These are phyloP conservation scores for Metschnikowia santaceciliae DNA, from an alignment of 805 yeast genomes.

Conservation along the genomic window DNA sequence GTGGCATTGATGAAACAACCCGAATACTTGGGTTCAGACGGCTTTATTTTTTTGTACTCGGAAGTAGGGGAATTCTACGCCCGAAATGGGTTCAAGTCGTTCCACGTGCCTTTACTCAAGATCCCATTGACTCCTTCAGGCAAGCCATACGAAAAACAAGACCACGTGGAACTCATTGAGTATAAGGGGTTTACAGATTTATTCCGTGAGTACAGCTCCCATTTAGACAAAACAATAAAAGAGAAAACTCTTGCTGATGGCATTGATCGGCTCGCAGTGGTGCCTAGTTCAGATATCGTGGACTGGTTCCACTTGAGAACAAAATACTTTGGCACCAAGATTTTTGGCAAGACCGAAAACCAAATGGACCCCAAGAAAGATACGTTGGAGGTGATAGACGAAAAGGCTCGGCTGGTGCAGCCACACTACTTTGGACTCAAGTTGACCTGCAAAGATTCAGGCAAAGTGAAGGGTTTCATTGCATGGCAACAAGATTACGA, in stretches of 20 bases:
- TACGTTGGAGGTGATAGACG: constrained; percentile 11
- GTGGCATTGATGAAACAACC: constrained; percentile 23
- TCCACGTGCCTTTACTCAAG: constrained; percentile 30
- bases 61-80: constrained; percentile 43
- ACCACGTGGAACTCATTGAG: constrained; percentile 17
- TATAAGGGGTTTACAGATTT: constrained; percentile 30
- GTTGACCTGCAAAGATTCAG: constrained; percentile 16
- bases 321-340: constrained; percentile 24
- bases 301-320: constrained; percentile 44
- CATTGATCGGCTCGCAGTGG: constrained; percentile 27
- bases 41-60: constrained; percentile 37
- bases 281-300: constrained; percentile 24
- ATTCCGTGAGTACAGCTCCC: constrained; percentile 19
- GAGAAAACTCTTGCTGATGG: constrained; percentile 26
- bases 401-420: constrained; percentile 20
- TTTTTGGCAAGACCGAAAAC: constrained; percentile 8
- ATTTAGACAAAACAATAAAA: constrained; percentile 18
- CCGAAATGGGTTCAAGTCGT: constrained; percentile 35
- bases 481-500: constrained; percentile 40
- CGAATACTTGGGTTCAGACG: constrained; percentile 25
- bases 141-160: not conserved
- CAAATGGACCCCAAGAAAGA: constrained; percentile 8
- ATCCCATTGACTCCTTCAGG: constrained; percentile 17
- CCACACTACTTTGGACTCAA: constrained; percentile 34
- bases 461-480: constrained; percentile 25